phyloP scores from a whole-genome alignment of 1,139 yeast genomes.

The Geotrichum bryndzae region DNA sequence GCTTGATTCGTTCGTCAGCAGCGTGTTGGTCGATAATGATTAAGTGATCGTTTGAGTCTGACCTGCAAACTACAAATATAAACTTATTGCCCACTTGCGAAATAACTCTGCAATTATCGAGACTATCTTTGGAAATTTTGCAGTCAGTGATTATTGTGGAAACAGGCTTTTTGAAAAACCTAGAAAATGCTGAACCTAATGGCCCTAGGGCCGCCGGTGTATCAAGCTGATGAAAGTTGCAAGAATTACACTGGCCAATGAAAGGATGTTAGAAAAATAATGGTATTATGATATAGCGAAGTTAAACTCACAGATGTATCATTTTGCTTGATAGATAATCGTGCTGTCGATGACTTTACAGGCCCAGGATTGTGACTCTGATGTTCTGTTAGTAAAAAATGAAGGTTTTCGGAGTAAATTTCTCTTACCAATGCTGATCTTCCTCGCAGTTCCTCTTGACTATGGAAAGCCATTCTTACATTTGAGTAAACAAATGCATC shows the following conservation, averaged over 20 bases:
- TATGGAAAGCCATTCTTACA: constrained; percentile 6
- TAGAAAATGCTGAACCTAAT: constrained; percentile 8
- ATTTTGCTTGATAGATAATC: constrained; percentile 2
- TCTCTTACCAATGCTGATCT: constrained; percentile 1
- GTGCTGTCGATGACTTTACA: background rate
- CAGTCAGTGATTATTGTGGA: constrained; percentile 3
- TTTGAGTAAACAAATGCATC: constrained; percentile 2
- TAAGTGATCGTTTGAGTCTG: constrained; percentile 24
- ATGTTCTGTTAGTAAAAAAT: background rate
- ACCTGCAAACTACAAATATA: constrained; percentile 41
- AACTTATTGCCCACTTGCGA: constrained; percentile 57
- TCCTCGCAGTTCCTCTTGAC: constrained; percentile 1
- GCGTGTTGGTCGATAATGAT: constrained; percentile 71
- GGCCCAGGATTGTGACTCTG: background rate
- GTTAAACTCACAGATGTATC: background rate
- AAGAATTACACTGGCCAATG: background rate
- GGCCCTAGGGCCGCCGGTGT: constrained; percentile 4
- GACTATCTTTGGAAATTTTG: constrained; percentile 11
- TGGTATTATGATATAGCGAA: background rate
- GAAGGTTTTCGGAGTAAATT: background rate
- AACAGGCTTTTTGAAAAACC: constrained; percentile 5
- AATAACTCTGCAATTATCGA: constrained; percentile 22
- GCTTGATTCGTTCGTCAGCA: constrained; percentile 59
- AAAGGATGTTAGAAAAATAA: background rate
- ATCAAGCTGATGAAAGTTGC: constrained; percentile 7